Percentiles rank a stretch among this genome's conserved stretches.
These are phyloP conservation scores for Monosporascus sp. DNA, from an alignment of 2,329 filamentous ascomycete species.

Conservation along the genomic window DNA sequence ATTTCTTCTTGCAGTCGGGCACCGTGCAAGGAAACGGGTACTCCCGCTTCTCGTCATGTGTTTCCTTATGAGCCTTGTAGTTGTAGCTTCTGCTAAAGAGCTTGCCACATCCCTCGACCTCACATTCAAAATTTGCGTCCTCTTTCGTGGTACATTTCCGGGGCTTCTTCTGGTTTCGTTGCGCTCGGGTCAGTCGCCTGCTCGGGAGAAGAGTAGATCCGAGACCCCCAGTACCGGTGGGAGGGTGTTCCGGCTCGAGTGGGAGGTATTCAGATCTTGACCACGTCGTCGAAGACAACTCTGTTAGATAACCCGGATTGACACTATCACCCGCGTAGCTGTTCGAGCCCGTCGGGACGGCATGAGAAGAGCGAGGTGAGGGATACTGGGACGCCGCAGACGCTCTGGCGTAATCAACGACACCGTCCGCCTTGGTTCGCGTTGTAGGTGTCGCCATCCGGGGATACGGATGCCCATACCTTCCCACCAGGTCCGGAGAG, in stretches of 20 bases:
- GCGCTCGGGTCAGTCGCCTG: constrained; percentile 22
- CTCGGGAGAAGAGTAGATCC: constrained; percentile 20
- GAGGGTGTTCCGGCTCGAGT: constrained; percentile 29
- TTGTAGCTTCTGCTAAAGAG: constrained; percentile 82
- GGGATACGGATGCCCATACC: constrained; percentile 27
- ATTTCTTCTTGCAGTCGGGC: constrained; percentile 64
- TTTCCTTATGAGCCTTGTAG: constrained; percentile 80
- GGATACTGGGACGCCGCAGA: constrained; percentile 36
- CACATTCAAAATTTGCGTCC: constrained; percentile 67
- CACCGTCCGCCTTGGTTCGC: constrained; percentile 35
- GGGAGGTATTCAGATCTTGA: constrained; percentile 32
- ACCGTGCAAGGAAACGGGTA: constrained; percentile 66
- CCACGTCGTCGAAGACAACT: constrained; percentile 33
- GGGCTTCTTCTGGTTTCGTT: constrained; percentile 31
- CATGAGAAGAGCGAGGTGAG: constrained; percentile 33
- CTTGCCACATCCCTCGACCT: constrained; percentile 64
- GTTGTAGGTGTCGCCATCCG: constrained; percentile 27
- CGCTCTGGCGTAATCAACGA: constrained; percentile 30
- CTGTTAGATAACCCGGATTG: constrained; percentile 33
- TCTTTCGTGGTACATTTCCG: constrained; percentile 58
- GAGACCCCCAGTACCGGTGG: constrained; percentile 18
- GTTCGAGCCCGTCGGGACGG: constrained; percentile 25
- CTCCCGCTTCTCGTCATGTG: constrained; percentile 68
- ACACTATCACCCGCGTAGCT: constrained; percentile 23
- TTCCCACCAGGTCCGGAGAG: constrained; percentile 26